Evolutionary conservation across 1,284 basidiomycete genomes (phyloP).

Genomic region (Rhodotorula glutinis): DNA sequence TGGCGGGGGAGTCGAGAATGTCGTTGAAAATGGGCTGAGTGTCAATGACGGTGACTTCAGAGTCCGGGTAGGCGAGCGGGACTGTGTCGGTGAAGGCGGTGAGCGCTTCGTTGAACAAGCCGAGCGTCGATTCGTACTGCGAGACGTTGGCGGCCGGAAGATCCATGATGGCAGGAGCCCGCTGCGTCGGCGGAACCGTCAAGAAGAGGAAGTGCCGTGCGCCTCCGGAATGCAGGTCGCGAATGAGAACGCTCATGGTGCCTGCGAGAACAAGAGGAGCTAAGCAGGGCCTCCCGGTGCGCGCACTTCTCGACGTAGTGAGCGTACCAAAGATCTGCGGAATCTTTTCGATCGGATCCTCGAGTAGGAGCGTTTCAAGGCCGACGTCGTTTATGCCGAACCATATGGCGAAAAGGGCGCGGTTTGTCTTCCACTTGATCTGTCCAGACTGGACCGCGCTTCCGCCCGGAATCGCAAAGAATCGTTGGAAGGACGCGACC

Average conservation of each 20-base stretch:
- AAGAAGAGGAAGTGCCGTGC: slow-evolving; percentile 26
- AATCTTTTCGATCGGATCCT: background rate
- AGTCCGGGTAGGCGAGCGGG: background rate
- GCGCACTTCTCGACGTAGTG: background rate
- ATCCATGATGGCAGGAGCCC: slow-evolving; percentile 7
- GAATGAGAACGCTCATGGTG: background rate
- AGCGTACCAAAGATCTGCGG: slow-evolving; percentile 7
- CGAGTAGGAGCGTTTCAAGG: background rate
- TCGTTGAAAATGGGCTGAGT: slow-evolving; percentile 16
- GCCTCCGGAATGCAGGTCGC: background rate
- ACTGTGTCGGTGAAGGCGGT: background rate
- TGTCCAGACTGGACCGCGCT: background rate
- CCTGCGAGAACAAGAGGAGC: background rate
- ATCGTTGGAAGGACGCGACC: slow-evolving; percentile 4
- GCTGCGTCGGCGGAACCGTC: slow-evolving; percentile 18
- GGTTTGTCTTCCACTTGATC: slow-evolving; percentile 5
- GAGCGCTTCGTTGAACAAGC: slow-evolving; percentile 10
- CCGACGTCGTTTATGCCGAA: slow-evolving; percentile 35
- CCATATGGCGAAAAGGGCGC: slow-evolving; percentile 23
- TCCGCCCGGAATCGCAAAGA: slow-evolving; percentile 3
- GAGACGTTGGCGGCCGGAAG: background rate
- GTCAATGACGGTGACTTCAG: slow-evolving; percentile 13
- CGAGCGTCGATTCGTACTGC: background rate
- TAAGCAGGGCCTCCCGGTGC: background rate
- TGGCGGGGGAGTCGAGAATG: slow-evolving; percentile 10